Conservation (phyloP, 192 early-diverging fungal species). For the Backusella morwellensis region DNA sequence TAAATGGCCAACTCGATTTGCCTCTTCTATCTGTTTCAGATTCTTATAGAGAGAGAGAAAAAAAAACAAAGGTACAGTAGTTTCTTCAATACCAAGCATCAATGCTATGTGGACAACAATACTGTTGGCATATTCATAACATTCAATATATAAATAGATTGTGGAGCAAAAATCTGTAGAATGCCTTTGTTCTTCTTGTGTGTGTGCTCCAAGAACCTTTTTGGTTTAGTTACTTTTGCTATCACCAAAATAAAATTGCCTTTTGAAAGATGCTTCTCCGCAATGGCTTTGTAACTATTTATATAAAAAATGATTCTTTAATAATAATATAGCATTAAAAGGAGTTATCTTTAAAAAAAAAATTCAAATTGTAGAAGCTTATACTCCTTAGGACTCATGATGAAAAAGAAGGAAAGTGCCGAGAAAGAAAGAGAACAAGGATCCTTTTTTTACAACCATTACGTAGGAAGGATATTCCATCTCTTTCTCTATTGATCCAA, state of each 20-base stretch:
- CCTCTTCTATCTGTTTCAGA: not conserved
- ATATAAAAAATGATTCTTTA: not conserved
- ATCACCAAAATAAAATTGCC: not conserved
- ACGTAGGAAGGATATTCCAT: too few relatives aligned
- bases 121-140: not conserved
- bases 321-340: not conserved
- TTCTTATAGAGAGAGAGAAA: not conserved
- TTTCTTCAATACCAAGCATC: not conserved
- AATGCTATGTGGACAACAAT: not conserved
- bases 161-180: not conserved
- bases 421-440: too few relatives aligned
- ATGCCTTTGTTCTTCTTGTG: not conserved
- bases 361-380: too few relatives aligned
- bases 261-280: not conserved
- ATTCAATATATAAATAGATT: not conserved
- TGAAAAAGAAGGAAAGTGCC: too few relatives aligned
- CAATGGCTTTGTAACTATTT: not conserved
- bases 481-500: too few relatives aligned
- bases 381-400: too few relatives aligned
- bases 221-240: not conserved
- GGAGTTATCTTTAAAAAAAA: not conserved
- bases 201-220: not conserved
- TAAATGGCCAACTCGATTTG: not conserved
- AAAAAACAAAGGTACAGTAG: not conserved
- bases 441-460: too few relatives aligned